Percentiles rank a stretch among this genome's conserved stretches.
phyloP scores from a whole-genome alignment of 2,329 filamentous ascomycete genomes.

The Dryadomyces quercivorus region DNA sequence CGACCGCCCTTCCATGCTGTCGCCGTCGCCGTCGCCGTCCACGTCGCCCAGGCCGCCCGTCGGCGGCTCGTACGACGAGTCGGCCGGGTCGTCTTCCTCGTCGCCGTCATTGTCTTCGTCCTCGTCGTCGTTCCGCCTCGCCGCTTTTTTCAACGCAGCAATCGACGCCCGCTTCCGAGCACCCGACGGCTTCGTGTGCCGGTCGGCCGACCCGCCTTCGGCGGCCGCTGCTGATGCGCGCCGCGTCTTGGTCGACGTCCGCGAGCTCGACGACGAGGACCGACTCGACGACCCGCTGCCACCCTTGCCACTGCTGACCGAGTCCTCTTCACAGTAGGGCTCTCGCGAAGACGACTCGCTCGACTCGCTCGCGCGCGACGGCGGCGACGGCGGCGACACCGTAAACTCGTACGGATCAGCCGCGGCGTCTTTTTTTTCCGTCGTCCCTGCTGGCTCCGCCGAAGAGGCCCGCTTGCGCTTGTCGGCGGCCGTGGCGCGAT shows the following conservation, averaged over 20 bases:
- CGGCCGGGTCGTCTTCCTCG: conserved; percentile 21
- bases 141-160: conserved; percentile 22
- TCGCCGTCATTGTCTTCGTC: conserved; percentile 18
- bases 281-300: not conserved
- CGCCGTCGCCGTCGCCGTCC: not conserved
- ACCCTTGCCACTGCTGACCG: not conserved
- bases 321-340: not conserved
- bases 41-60: conserved; percentile 8
- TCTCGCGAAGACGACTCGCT: not conserved
- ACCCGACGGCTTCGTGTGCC: conserved; percentile 13
- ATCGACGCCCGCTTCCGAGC: conserved; percentile 31
- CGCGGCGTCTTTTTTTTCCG: not conserved
- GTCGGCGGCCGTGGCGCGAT: conserved; percentile 17
- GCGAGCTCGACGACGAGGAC: not conserved
- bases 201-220: conserved; percentile 5
- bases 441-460: not conserved
- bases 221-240: conserved; percentile 1
- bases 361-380: conserved; percentile 9
- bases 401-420: conserved; percentile 44
- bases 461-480: conserved; percentile 26
- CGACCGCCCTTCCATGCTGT: conserved; percentile 11
- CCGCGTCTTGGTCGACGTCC: conserved; percentile 4
- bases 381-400: conserved; percentile 31
- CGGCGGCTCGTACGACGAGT: conserved; percentile 15
- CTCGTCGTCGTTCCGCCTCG: conserved; percentile 19